These are phyloP conservation scores for Physaria fendleri DNA, from an alignment of 345 rosid genomes.

Conservation along the genomic window DNA sequence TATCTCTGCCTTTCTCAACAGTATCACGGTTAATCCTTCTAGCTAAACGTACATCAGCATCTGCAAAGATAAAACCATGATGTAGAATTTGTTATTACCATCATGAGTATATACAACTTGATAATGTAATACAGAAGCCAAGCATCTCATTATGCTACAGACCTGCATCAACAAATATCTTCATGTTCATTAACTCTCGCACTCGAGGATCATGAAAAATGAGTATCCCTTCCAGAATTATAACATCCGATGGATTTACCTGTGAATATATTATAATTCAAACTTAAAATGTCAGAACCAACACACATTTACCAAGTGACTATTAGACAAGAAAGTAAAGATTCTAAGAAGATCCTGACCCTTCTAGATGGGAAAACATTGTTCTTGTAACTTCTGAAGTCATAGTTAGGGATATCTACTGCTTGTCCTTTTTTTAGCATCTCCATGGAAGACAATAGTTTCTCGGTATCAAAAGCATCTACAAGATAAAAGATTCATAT, in stretches of 20 bases:
- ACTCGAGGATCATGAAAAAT: constrained; percentile 80
- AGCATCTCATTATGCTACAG: constrained; percentile 3
- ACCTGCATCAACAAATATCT: constrained; percentile 97
- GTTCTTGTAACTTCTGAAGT: constrained; percentile 80
- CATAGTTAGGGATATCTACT: constrained; percentile 84
- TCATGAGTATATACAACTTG: not conserved
- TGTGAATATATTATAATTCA: not conserved
- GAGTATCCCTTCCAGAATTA: constrained; percentile 86
- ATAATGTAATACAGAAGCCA: not conserved
- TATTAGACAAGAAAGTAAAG: not conserved
- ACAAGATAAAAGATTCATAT: constrained; percentile 15
- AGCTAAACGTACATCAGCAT: constrained; percentile 97
- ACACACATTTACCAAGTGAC: not conserved
- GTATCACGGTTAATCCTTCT: constrained; percentile 93
- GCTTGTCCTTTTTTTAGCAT: constrained; percentile 76
- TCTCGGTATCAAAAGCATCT: constrained; percentile 91
- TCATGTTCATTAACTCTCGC: constrained; percentile 88
- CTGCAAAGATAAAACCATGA: constrained; percentile 53
- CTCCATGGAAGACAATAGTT: constrained; percentile 64
- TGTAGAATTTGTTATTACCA: not conserved
- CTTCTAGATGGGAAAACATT: constrained; percentile 48
- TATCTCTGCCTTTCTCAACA: constrained; percentile 82
- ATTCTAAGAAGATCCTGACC: constrained; percentile 29
- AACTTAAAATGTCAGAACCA: not conserved
- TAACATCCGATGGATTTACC: constrained; percentile 94